Evolutionary conservation across 208 protist species (phyloP).

Genomic region (Leishmania braziliensis): DNA sequence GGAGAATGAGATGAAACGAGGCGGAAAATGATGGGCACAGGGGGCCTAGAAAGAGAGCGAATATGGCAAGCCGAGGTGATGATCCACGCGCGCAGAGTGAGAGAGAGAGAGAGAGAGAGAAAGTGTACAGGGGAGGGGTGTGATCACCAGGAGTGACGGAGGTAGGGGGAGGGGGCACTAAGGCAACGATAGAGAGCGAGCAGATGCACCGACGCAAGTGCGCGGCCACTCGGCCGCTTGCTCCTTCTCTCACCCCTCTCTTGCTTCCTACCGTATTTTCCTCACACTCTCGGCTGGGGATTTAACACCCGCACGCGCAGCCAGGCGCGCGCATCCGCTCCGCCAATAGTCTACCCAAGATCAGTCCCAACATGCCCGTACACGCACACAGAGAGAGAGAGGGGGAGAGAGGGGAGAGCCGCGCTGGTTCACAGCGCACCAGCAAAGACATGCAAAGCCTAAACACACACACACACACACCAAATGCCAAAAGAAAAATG

Average conservation of each 20-base stretch:
- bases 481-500: background rate
- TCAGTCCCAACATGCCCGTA: background rate
- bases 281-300: too few species aligned
- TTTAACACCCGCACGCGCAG: too few species aligned
- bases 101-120: background rate
- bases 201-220: too few species aligned
- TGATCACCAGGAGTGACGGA: slow-evolving; percentile 1
- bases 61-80: background rate
- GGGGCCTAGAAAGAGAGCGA: background rate
- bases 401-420: background rate
- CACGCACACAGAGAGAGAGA: background rate
- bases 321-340: too few species aligned
- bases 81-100: background rate
- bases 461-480: background rate
- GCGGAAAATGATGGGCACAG: background rate
- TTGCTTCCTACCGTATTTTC: too few species aligned
- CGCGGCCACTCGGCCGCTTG: too few species aligned
- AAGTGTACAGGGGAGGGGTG: background rate
- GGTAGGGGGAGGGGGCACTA: background rate
- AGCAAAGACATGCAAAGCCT: background rate
- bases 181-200: too few species aligned
- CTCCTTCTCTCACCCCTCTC: too few species aligned
- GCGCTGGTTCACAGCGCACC: background rate
- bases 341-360: too few species aligned
- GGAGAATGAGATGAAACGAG: background rate